Base-by-base conservation (phyloP, 23 red algal genomes). In the Gracilaria caudata region DNA sequence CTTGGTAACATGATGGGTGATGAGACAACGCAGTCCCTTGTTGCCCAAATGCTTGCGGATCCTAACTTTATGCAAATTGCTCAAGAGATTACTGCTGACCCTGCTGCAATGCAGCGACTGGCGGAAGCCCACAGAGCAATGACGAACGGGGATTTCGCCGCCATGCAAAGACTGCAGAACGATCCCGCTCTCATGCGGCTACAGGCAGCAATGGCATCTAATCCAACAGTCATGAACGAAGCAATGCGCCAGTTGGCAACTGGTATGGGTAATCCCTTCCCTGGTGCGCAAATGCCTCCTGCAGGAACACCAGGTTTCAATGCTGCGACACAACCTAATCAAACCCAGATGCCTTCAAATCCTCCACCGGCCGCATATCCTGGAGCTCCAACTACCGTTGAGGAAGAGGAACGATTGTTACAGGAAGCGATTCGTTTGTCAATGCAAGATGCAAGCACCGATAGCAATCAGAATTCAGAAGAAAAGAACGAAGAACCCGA, bases 401-500 rank as follows among this genome's bases (percentile, higher is more conserved):
- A 91, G 73, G 87, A 91, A 64, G 87, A 91, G 40, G 87, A 91
- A 32, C 75, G 87, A 9, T 58, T 91, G 33, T 73, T 91, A 36
- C 87, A 91, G 82, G 87, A 91, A 65, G 87, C 87, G 0, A 91
- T 91, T 76, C 75, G 78, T 40, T 63, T 91, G n/a, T 82, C 77
- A 34, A 91, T 91, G 87, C 87, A 91, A 53, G 87, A 91, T 74
- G 39, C 70, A 14, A 38, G 25, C 8, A 47, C 37, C 13, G 70
- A 75, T 24, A 75, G 70, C 38, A 75, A 75, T 49, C 70, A 75
- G 25, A n/a, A 75, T 23, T 26, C 70, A 46, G 39, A 75, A 75
- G 70, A 75, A 0, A 43, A 75, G 26, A 75, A 49, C 33, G 25
- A 24, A 4, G 70, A 75, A 7, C 70, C 47, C 25, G 70, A 75